Base-by-base conservation (phyloP, 1,284 basidiomycete species). In the Trametes versicolor region DNA sequence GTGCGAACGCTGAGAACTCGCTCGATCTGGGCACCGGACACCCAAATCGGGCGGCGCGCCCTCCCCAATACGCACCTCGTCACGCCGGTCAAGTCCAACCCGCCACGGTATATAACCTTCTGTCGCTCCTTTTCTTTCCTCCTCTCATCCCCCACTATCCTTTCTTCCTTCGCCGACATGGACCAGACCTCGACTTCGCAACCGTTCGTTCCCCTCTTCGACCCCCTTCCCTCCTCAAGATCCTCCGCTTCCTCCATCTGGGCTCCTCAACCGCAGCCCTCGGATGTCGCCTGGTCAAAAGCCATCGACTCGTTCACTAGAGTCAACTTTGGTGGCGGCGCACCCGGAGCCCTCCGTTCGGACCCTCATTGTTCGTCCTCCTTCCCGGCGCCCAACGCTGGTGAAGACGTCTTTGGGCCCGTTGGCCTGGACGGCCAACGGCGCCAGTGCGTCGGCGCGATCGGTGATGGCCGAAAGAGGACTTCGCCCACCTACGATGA, bases 381-480 rank as follows among this genome's bases (percentile, higher is more conserved):
- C n/a, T 71, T 73, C 60, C 70, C 71, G 13, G 53, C 60, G 19
- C 56, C 56, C 63, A 76, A 80, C 66, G 80, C 74, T 69, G 79
- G 79, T 61, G 85, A 91, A 68, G 90, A 91, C 71, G 82, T 90
- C 64, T 92, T 92, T 72, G 89, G 88, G 6, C 82, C 83, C 5
- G 73, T 81, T 56, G 78, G 80, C 61, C 73, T 75, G 57, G 75
- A 73, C 51, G 68, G 74, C 53, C 74, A 74, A 51, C 77, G 76
- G 60, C 80, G 78, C 66, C 85, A 79, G 74, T 82, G 84, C 67
- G 80, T 92, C 56, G 91, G 91, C 21, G 89, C 89, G 71, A 88
- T 92, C 72, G 91, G 91, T 45, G 91, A 92, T 71, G 90, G 90
- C 21, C 84, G 91, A 70, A 91, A 88, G 76, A 87, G 83, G 74